These are phyloP conservation scores for Ceratocystis eucalypticola DNA, from an alignment of 2,329 filamentous ascomycete genomes.

Conservation along the genomic window DNA sequence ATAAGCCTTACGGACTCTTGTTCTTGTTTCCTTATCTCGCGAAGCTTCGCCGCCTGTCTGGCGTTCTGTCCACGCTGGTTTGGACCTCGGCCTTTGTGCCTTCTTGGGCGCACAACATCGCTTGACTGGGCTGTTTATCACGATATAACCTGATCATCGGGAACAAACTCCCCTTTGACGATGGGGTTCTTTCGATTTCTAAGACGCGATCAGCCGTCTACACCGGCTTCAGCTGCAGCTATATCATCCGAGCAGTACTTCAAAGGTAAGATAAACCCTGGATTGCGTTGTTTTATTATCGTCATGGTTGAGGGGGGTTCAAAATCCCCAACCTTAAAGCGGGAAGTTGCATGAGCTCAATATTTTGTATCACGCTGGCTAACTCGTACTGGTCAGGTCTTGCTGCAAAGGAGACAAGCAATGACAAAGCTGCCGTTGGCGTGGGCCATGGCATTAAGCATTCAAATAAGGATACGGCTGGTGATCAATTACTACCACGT, in stretches of 20 bases:
- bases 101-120: not conserved
- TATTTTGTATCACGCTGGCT: not conserved
- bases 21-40: not conserved
- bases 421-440: not conserved
- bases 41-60: not conserved
- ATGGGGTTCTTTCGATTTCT: constrained; percentile 19
- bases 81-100: not conserved
- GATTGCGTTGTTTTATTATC: not conserved
- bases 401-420: constrained; percentile 11
- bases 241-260: constrained; percentile 19
- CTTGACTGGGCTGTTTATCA: not conserved
- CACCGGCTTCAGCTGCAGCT: constrained; percentile 16
- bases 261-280: constrained; percentile 12
- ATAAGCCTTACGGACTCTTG: too few species aligned
- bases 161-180: not conserved
- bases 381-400: constrained; percentile 7
- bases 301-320: not conserved
- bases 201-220: constrained; percentile 16
- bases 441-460: not conserved
- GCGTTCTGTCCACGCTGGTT: not conserved
- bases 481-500: constrained; percentile 3
- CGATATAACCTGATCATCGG: not conserved
- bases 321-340: not conserved
- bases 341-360: not conserved
- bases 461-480: not conserved